Base-by-base conservation (phyloP, 2,329 filamentous ascomycete genomes). In the Penicillium sp. region DNA sequence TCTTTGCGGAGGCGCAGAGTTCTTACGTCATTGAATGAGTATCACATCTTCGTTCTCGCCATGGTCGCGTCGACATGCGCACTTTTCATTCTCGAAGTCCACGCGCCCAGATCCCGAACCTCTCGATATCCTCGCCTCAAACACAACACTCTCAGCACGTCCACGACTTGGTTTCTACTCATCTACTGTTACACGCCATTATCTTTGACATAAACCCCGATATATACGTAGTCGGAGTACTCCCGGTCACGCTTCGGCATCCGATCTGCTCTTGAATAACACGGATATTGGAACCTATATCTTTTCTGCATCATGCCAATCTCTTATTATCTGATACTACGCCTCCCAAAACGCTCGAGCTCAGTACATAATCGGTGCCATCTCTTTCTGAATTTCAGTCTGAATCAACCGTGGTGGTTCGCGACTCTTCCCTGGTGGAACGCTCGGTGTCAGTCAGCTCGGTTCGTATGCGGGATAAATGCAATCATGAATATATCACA, bases 1-100 rank as follows among this genome's bases (percentile, higher is more conserved):
- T 77, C 4, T 77, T 73, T 72, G 28, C 51, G 10, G 72, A 76
- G 35, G 53, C 61, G 5, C 34, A 22, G 3, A 38, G 15, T 17
- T 39, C 8, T 37, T 43, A 42, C 17, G 28, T 28, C 31, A 22
- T 43, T n/a, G 38, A 34, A 22, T 42, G 39, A 50, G 17, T 20
- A 10, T 31, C 31, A 31, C 31, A 31, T 31, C 31, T 6, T 15
- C 22, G 2, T 10, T 15, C 14, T 39, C 20, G 17, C 25, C 35
- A 8, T 31, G 5, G 4, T 51, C 6, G 14, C 45, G 25, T 17
- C 15, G 45, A 49, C 31, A 31, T 1, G 45, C 4, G 4, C 8
- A 11, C 25, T 39, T 2, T 28, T 7, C 2, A 39, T 15, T 7
- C 12, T 22, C 22, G 22, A 22, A 22, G 22, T 22, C 22, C 22